phyloP scores from a whole-genome alignment of 23 red algal genomes.

The Rhodosorus marinus region DNA sequence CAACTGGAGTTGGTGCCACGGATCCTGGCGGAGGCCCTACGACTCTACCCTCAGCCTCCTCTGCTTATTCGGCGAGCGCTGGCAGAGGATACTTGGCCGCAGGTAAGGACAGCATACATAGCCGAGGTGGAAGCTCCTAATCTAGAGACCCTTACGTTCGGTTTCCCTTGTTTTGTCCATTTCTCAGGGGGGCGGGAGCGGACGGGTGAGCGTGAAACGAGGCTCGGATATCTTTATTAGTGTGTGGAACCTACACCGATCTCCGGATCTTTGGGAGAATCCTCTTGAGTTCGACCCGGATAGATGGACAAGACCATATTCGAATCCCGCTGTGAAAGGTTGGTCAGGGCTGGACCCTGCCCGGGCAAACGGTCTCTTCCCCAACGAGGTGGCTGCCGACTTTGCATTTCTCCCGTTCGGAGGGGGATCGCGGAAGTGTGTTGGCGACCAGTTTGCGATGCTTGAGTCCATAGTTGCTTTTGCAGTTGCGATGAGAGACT shows the following conservation, averaged over 20 bases:
- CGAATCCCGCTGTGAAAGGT: constrained; percentile 33
- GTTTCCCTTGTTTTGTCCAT: too few relatives aligned
- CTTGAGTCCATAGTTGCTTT: constrained; percentile 38
- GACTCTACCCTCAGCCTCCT: constrained; percentile 52
- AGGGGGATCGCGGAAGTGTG: constrained; percentile 45
- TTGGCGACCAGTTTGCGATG: constrained; percentile 66
- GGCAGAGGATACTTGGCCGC: constrained; percentile 26
- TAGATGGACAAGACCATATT: constrained; percentile 23
- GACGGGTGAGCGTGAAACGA: constrained; percentile 14
- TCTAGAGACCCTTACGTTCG: too few relatives aligned
- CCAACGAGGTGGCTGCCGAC: constrained; percentile 37
- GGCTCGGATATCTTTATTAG: constrained; percentile 56
- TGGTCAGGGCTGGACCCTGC: constrained; percentile 42
- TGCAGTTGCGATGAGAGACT: constrained; percentile 23
- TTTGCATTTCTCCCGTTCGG: constrained; percentile 69
- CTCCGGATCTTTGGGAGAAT: constrained; percentile 37
- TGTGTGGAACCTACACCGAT: constrained; percentile 41
- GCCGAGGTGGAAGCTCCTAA: too few relatives aligned
- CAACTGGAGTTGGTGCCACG: constrained; percentile 19
- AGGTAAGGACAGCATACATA: constrained; percentile 14
- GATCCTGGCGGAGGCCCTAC: constrained; percentile 38
- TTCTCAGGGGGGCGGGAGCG: too few relatives aligned
- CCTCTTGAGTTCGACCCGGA: constrained; percentile 47
- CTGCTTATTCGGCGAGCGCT: constrained; percentile 48
- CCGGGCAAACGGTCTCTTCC: constrained; percentile 7